These are phyloP conservation scores for Pharus latifolius DNA, from an alignment of 176 grass and related monocot species.

Conservation along the genomic window DNA sequence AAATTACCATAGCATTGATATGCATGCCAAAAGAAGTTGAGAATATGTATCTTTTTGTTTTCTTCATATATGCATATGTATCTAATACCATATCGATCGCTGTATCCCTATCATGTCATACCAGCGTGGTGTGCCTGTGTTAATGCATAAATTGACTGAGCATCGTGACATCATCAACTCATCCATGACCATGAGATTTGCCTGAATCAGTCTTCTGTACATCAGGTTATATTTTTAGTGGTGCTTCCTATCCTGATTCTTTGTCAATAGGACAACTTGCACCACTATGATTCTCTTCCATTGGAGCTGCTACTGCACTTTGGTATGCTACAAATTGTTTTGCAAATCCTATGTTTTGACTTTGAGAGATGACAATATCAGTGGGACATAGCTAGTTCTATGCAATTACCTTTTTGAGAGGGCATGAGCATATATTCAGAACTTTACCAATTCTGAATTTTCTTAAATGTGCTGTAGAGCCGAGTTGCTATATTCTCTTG, in stretches of 20 bases:
- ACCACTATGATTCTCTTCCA: slow-evolving; percentile 10
- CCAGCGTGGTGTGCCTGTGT: too few relatives aligned
- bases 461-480: background rate
- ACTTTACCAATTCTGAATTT: background rate
- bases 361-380: background rate
- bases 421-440: slow-evolving; percentile 5
- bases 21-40: too few relatives aligned
- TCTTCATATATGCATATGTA: too few relatives aligned
- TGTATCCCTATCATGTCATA: too few relatives aligned
- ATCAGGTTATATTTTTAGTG: background rate
- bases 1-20: too few relatives aligned
- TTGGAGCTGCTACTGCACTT: background rate
- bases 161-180: background rate
- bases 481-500: slow-evolving; percentile 1
- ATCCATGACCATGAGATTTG: background rate
- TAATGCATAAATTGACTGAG: too few relatives aligned
- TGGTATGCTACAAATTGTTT: background rate
- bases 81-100: too few relatives aligned
- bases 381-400: slow-evolving; percentile 1
- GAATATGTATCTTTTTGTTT: too few relatives aligned
- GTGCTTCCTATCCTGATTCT: slow-evolving; percentile 2
- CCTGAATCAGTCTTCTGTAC: background rate
- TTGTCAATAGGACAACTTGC: background rate
- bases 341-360: slow-evolving; percentile 18
- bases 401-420: slow-evolving; percentile 1